Evolutionary conservation across 2,329 filamentous ascomycete genomes (phyloP).

Genomic region (Hortaea werneckii): DNA sequence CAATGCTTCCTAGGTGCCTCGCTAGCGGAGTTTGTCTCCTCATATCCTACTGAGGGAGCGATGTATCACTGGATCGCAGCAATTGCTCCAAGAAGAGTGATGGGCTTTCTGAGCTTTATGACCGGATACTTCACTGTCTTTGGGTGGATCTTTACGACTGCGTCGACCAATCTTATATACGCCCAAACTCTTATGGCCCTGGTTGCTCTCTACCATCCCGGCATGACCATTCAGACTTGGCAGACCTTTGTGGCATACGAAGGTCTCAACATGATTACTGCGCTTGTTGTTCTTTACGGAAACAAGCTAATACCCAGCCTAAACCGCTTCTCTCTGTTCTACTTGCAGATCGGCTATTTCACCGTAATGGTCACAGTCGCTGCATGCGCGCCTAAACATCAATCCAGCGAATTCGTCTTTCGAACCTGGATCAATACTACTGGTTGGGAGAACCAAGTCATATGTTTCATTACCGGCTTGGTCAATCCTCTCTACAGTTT

Average conservation of each 20-base stretch:
- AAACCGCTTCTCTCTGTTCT: not conserved
- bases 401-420: not conserved
- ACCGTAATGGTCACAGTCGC: not conserved
- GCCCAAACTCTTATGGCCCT: not conserved
- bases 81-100: not conserved
- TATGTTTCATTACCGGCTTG: not conserved
- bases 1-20: not conserved
- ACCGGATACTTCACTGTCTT: not conserved
- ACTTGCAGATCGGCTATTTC: not conserved
- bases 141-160: not conserved
- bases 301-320: not conserved
- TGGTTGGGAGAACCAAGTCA: not conserved
- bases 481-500: not conserved
- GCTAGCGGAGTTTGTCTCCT: not conserved
- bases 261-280: not conserved
- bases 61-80: not conserved
- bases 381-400: not conserved
- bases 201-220: not conserved
- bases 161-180: not conserved
- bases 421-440: not conserved
- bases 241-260: not conserved
- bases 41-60: not conserved
- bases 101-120: not conserved
- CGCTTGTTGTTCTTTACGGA: not conserved
- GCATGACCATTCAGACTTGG: not conserved